Evolutionary conservation across 768 basidiomycete species (phyloP).

Genomic region (Nidula microcarpa): DNA sequence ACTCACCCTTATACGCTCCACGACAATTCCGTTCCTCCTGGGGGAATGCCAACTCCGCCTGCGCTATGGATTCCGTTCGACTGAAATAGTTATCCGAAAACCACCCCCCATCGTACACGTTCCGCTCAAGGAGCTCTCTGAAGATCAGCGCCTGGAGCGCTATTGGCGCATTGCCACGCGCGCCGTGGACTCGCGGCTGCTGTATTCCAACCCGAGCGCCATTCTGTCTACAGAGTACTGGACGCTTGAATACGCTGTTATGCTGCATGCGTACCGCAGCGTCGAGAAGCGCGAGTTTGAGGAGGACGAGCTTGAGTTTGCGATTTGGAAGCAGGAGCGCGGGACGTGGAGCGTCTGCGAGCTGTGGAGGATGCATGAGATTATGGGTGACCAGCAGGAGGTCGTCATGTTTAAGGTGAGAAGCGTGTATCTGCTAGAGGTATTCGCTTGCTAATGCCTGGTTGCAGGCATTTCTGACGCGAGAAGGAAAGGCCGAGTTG

Average conservation of each 20-base stretch:
- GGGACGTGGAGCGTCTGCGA: slow-evolving; percentile 23
- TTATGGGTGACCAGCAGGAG: slow-evolving; percentile 23
- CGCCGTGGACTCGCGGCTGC: slow-evolving; percentile 20
- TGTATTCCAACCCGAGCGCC: slow-evolving; percentile 23
- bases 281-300: slow-evolving; percentile 18
- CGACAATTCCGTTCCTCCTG: slow-evolving; percentile 25
- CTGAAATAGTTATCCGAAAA: slow-evolving; percentile 25
- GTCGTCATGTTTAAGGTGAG: slow-evolving; percentile 21
- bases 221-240: slow-evolving; percentile 26
- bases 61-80: slow-evolving; percentile 21
- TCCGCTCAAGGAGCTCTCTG: slow-evolving; percentile 3
- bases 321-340: slow-evolving; percentile 20
- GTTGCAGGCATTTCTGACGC: slow-evolving; percentile 16
- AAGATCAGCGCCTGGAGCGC: slow-evolving; percentile 14
- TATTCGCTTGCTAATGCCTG: background rate
- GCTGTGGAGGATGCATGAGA: slow-evolving; percentile 25
- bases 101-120: slow-evolving; percentile 11
- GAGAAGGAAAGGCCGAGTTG: slow-evolving; percentile 18
- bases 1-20: slow-evolving; percentile 19
- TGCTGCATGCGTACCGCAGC: slow-evolving; percentile 20
- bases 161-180: slow-evolving; percentile 19
- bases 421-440: background rate
- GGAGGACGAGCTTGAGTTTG: slow-evolving; percentile 25
- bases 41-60: slow-evolving; percentile 28
- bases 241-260: slow-evolving; percentile 21